Conservation (phyloP, 169 alveolate species). For the Eimeria zaria region DNA sequence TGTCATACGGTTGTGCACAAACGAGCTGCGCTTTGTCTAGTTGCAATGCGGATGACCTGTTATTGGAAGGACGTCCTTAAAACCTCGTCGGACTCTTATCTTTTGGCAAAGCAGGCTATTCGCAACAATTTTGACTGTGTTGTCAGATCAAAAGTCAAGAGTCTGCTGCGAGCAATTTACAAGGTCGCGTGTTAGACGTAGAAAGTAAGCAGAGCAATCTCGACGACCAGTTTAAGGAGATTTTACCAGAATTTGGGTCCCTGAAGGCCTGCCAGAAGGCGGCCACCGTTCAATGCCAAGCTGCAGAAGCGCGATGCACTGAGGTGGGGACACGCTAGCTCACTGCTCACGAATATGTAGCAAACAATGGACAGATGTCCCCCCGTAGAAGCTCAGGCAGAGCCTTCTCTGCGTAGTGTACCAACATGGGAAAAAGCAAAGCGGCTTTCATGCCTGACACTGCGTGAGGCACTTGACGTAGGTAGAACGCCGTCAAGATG, state of each 20-base stretch:
- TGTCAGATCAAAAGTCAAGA: constrained; percentile 36
- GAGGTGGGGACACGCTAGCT: constrained; percentile 7
- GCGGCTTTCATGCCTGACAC: background rate
- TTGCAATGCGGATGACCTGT: background rate
- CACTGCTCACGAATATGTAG: background rate
- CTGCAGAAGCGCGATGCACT: constrained; percentile 32
- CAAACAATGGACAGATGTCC: background rate
- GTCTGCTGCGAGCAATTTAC: constrained; percentile 10
- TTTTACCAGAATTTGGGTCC: constrained; percentile 19
- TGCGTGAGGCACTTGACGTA: background rate
- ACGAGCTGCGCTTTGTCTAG: background rate
- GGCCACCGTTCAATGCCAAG: background rate
- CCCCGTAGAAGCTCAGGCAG: background rate
- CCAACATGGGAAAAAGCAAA: background rate
- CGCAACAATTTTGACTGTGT: background rate
- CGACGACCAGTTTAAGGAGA: constrained; percentile 24
- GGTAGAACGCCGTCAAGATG: constrained; percentile 54
- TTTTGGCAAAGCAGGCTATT: background rate
- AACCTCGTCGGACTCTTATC: background rate
- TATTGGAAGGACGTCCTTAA: background rate
- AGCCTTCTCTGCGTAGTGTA: background rate
- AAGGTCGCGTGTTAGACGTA: constrained; percentile 13
- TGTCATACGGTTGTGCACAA: background rate
- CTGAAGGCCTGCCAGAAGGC: constrained; percentile 27
- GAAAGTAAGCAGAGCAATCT: constrained; percentile 38